These are phyloP conservation scores for Tetrapyrgos nigripes DNA, from an alignment of 1,284 basidiomycete genomes.

Conservation along the genomic window DNA sequence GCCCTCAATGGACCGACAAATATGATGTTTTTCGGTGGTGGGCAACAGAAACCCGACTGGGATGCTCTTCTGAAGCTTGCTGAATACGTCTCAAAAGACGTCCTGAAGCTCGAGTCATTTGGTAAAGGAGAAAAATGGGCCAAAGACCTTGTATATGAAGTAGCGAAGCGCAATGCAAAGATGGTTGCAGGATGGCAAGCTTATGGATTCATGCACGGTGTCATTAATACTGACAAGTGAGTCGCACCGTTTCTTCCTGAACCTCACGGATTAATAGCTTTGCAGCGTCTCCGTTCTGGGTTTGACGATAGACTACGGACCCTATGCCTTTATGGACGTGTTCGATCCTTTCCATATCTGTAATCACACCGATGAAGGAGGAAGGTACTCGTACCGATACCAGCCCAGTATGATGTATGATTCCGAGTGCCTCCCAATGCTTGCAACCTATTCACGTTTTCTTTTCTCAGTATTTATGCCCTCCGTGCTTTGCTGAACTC, in stretches of 20 bases:
- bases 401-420: slow-evolving; percentile 66
- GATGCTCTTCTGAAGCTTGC: slow-evolving; percentile 79
- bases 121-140: slow-evolving; percentile 67
- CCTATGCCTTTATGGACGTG: slow-evolving; percentile 96
- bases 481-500: slow-evolving; percentile 77
- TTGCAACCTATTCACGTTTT: slow-evolving; percentile 14
- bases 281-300: slow-evolving; percentile 83
- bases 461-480: slow-evolving; percentile 68
- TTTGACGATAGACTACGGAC: slow-evolving; percentile 93
- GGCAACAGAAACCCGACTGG: slow-evolving; percentile 76
- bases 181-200: slow-evolving; percentile 97
- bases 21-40: slow-evolving; percentile 75
- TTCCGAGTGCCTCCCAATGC: not conserved
- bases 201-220: slow-evolving; percentile 92
- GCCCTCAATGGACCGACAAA: slow-evolving; percentile 75
- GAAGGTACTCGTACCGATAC: slow-evolving; percentile 85
- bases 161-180: slow-evolving; percentile 81
- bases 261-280: slow-evolving; percentile 10
- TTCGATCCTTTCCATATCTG: slow-evolving; percentile 89
- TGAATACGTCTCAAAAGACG: slow-evolving; percentile 71
- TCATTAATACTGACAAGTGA: slow-evolving; percentile 97
- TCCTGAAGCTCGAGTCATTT: slow-evolving; percentile 56
- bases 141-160: slow-evolving; percentile 75
- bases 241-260: slow-evolving; percentile 25
- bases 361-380: slow-evolving; percentile 90